Conservation (phyloP, 495 filamentous ascomycete species). For the Neurospora sp. region DNA sequence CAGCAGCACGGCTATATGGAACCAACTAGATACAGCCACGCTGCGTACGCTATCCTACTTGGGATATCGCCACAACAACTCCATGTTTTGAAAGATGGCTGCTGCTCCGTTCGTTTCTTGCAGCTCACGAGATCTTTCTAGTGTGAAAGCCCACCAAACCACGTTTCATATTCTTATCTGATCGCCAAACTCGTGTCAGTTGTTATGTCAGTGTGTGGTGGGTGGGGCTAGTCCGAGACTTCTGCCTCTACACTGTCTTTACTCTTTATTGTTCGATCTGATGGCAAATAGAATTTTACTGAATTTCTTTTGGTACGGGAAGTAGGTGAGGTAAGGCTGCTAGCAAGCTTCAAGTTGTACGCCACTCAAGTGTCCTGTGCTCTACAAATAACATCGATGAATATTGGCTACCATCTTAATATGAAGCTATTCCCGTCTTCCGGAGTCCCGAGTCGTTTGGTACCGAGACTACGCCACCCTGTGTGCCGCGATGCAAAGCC, state of each 20-base stretch:
- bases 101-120: too few species aligned
- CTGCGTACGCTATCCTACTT: not conserved
- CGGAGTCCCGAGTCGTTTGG: not conserved
- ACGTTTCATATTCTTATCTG: not conserved
- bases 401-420: not conserved
- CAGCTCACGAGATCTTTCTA: not conserved
- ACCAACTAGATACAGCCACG: not conserved
- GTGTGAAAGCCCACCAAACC: not conserved
- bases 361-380: not conserved
- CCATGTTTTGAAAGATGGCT: not conserved
- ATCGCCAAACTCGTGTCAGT: not conserved
- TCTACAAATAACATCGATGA: not conserved
- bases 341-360: not conserved
- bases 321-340: not conserved
- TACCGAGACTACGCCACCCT: not conserved
- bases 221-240: not conserved
- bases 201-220: not conserved
- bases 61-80: not conserved
- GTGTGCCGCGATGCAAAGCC: not conserved
- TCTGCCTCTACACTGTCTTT: not conserved
- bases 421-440: not conserved
- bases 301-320: not conserved
- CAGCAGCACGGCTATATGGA: not conserved
- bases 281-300: not conserved
- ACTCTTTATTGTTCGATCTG: not conserved